Evolutionary conservation across 1,284 basidiomycete genomes (phyloP).

Genomic region (Coniophora puteana): DNA sequence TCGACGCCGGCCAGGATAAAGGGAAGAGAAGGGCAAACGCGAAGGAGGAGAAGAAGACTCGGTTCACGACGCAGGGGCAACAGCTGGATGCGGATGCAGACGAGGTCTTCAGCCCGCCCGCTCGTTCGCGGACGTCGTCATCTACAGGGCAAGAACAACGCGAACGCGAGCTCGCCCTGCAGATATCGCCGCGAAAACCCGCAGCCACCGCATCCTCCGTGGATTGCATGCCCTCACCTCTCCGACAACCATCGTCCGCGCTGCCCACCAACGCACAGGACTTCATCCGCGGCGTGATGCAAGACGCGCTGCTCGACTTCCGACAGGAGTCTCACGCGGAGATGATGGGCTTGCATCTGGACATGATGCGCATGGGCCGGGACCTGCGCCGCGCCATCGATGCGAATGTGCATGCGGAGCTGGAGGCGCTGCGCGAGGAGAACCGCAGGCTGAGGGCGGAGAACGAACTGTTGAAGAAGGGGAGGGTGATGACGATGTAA

Average conservation of each 20-base stretch:
- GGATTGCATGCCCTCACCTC: slow-evolving; percentile 46
- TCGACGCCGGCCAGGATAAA: slow-evolving; percentile 27
- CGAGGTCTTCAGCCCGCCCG: too few relatives aligned
- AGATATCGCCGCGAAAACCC: slow-evolving; percentile 56
- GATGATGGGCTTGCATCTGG: slow-evolving; percentile 68
- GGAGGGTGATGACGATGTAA: too few relatives aligned
- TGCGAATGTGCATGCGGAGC: slow-evolving; percentile 56
- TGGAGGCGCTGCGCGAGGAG: slow-evolving; percentile 30
- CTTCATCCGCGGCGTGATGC: slow-evolving; percentile 57
- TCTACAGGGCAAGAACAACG: slow-evolving; percentile 6
- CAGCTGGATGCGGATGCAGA: slow-evolving; percentile 33
- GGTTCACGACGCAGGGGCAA: slow-evolving; percentile 13
- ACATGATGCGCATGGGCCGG: slow-evolving; percentile 64
- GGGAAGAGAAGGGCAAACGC: slow-evolving; percentile 24
- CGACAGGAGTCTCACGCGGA: slow-evolving; percentile 62
- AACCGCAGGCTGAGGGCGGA: slow-evolving; percentile 52
- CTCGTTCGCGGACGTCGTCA: too few relatives aligned
- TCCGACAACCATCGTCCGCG: slow-evolving; percentile 24
- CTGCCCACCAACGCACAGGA: slow-evolving; percentile 41
- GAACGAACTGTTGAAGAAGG: slow-evolving; percentile 59
- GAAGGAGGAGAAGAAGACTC: slow-evolving; percentile 20
- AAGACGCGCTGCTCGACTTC: slow-evolving; percentile 68
- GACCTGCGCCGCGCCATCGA: slow-evolving; percentile 44
- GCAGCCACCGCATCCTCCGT: slow-evolving; percentile 30
- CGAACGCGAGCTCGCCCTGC: slow-evolving; percentile 42